Percentiles rank a stretch among this genome's conserved stretches.
Evolutionary conservation across 768 basidiomycete genomes (phyloP).

Genomic region (Rubroboletus pulcherrimus): DNA sequence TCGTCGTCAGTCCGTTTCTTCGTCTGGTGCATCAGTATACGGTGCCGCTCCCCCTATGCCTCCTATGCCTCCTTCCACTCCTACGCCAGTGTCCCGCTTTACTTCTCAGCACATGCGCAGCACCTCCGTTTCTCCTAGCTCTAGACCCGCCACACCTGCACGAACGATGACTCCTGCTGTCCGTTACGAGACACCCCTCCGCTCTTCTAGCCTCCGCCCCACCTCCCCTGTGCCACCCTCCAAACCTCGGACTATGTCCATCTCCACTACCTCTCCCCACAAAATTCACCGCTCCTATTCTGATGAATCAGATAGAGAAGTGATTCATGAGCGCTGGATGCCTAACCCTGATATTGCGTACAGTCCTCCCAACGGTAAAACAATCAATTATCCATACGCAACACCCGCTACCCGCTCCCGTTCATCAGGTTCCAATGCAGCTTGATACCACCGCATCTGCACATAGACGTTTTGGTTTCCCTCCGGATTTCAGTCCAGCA

Average conservation of each 20-base stretch:
- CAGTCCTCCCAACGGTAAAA: constrained; percentile 35
- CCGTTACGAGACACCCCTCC: constrained; percentile 30
- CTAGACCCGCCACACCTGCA: constrained; percentile 34
- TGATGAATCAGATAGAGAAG: constrained; percentile 57
- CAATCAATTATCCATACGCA: constrained; percentile 26
- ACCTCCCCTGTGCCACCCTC: constrained; percentile 33
- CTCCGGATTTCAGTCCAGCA: constrained; percentile 26
- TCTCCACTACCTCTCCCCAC: constrained; percentile 45
- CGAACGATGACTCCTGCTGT: constrained; percentile 26
- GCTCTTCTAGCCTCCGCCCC: constrained; percentile 27
- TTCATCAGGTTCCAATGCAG: constrained; percentile 35
- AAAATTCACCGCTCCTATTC: constrained; percentile 60
- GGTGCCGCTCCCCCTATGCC: constrained; percentile 26
- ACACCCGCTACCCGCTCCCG: constrained; percentile 25
- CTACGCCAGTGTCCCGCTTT: constrained; percentile 50
- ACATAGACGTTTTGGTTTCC: constrained; percentile 22
- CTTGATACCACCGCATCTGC: constrained; percentile 24
- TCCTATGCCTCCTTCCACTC: constrained; percentile 43
- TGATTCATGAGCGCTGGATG: constrained; percentile 64
- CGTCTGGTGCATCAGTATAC: constrained; percentile 35
- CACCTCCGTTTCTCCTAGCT: constrained; percentile 41
- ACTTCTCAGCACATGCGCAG: constrained; percentile 54
- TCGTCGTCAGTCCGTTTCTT: constrained; percentile 31
- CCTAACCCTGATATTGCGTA: constrained; percentile 41
- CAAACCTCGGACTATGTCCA: constrained; percentile 49